Conservation (phyloP, 163 green algal genomes). For the Trebouxia gelatinosa region DNA sequence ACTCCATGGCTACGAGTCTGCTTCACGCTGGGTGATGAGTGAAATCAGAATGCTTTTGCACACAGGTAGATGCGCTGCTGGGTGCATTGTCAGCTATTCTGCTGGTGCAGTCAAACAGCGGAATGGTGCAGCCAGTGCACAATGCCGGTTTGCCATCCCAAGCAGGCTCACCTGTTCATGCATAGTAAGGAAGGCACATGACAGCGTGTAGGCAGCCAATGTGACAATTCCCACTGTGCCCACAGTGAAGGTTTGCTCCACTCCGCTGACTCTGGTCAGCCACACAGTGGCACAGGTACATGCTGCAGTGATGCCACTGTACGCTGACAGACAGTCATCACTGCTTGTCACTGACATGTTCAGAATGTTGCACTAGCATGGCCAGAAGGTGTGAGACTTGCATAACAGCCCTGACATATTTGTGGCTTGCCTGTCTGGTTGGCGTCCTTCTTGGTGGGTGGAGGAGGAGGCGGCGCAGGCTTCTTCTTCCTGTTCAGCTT, state of each 20-base stretch:
- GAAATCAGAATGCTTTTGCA: too few relatives aligned
- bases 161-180: conserved; percentile 25
- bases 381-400: not conserved
- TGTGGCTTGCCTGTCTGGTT: conserved; percentile 20
- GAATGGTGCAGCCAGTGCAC: too few relatives aligned
- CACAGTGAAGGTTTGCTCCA: conserved; percentile 11
- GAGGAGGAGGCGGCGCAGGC: conserved; percentile 62
- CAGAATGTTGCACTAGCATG: not conserved
- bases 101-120: not conserved
- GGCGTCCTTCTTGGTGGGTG: conserved; percentile 29
- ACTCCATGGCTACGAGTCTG: too few relatives aligned
- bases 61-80: not conserved
- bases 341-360: not conserved
- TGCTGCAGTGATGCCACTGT: not conserved
- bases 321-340: not conserved
- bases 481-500: conserved; percentile 72
- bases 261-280: conserved; percentile 7
- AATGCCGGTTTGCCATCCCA: too few relatives aligned
- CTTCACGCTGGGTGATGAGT: too few relatives aligned
- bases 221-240: conserved; percentile 9
- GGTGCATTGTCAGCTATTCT: not conserved
- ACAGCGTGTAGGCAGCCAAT: not conserved
- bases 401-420: not conserved
- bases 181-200: conserved; percentile 8
- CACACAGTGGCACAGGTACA: not conserved